Base-by-base conservation (phyloP, 768 basidiomycete genomes). In the Postia placenta region DNA sequence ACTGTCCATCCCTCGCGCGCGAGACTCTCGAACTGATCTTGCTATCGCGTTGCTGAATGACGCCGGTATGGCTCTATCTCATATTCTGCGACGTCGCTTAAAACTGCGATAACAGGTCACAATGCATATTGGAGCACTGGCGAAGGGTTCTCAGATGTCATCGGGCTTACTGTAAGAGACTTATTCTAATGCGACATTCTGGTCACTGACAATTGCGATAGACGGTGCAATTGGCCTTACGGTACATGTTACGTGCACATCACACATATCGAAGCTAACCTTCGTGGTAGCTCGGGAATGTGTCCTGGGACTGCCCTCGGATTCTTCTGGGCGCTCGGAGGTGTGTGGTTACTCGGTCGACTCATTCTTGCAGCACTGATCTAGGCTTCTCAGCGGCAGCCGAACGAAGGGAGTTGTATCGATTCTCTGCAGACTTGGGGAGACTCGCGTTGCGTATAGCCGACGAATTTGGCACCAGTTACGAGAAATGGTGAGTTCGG, bases 241-340 rank as follows among this genome's bases (percentile, higher is more conserved):
- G 80, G 83, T 83, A 61, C 20, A 40, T 30, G 26, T 49, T n/a
- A 25, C 11, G n/a, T n/a, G n/a, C n/a, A n/a, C n/a, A n/a, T n/a
- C n/a, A n/a, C n/a, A n/a, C n/a, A n/a, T n/a, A n/a, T n/a, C n/a
- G 27, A 20, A 4, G 22, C 17, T 14, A 26, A 19, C n/a, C 15
- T 41, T 48, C 30, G 25, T 17, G 19, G 41, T 43, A 85, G 82
- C 23, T 77, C 74, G 47, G 86, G 85, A 4, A 82, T 88, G 71
- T 74, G 80, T 5, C 75, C 83, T 14, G 83, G 83, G 4, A 80
- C 82, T 6, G 78, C 82, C 0, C 64, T 83, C 15, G 86, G 86
- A 5, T 83, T 88, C 64, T 83, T 87, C 59, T 87, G 81, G 82
- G 76, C 79, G 12, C 66, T 84, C 5, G 79, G 77, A 61, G 81